phyloP scores from a whole-genome alignment of 2,329 filamentous ascomycete genomes.

The Phialophora expanda region DNA sequence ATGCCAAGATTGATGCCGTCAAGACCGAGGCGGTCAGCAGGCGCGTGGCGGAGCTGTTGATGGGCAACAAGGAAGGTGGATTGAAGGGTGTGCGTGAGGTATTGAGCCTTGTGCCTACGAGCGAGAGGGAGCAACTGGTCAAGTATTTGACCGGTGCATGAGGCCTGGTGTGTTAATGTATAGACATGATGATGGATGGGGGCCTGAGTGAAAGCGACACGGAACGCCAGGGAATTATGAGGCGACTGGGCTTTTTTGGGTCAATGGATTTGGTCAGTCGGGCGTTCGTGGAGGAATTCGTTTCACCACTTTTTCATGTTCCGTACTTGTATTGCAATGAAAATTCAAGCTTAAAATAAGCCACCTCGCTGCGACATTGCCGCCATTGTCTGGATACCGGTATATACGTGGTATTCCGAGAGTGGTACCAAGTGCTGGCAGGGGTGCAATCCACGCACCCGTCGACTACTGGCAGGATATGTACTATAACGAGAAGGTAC shows the following conservation, averaged over 20 bases:
- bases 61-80: conserved; percentile 69
- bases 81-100: conserved; percentile 87
- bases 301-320: neutral
- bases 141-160: conserved; percentile 51
- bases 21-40: conserved; percentile 75
- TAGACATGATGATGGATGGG: conserved; percentile 16
- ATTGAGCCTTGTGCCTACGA: conserved; percentile 82
- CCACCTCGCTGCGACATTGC: neutral
- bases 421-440: neutral
- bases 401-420: neutral
- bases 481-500: too few relatives aligned
- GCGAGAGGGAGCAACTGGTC: conserved; percentile 84
- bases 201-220: conserved; percentile 4
- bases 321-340: neutral
- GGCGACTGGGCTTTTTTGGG: conserved; percentile 5
- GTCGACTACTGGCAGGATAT: too few relatives aligned
- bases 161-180: conserved; percentile 12
- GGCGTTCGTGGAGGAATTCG: neutral
- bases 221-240: conserved; percentile 13
- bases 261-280: conserved; percentile 8
- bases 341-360: neutral
- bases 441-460: too few relatives aligned
- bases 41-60: conserved; percentile 71
- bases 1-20: conserved; percentile 81
- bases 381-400: neutral